Evolutionary conservation across 23 red algal genomes (phyloP).

Genomic region (Gracilaria gracilis): DNA sequence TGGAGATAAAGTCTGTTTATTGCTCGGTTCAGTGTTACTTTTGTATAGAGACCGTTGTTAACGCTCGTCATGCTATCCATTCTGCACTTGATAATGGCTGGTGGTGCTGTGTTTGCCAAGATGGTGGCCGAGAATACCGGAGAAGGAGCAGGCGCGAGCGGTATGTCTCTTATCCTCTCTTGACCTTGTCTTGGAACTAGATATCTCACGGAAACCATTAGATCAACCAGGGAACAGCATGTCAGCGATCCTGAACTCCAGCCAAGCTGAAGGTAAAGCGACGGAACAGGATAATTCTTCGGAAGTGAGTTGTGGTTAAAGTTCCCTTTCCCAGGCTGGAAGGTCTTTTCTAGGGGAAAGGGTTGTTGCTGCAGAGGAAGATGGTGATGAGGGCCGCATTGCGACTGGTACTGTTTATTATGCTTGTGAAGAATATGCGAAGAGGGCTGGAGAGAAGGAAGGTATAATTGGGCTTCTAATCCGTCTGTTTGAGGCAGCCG

Average conservation of each 20-base stretch:
- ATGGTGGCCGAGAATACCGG: no score
- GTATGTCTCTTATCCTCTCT: conserved; percentile 52
- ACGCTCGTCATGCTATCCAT: no score
- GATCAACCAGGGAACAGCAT: background rate
- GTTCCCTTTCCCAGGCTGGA: conserved; percentile 55
- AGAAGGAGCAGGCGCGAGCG: no score
- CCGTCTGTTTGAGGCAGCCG: conserved; percentile 59
- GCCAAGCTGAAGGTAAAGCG: background rate
- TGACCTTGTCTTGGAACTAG: conserved; percentile 38
- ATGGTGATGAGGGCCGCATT: conserved; percentile 75
- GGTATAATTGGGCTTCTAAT: conserved; percentile 58
- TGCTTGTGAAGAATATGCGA: conserved; percentile 71
- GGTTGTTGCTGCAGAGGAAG: conserved; percentile 67
- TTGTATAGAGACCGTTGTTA: no score
- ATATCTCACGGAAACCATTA: conserved; percentile 19
- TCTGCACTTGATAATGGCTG: no score
- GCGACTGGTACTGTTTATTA: conserved; percentile 63
- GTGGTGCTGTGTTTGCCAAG: no score
- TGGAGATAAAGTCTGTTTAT: no score
- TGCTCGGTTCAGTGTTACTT: no score
- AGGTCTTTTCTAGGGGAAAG: conserved; percentile 71
- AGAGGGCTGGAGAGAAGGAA: conserved; percentile 58
- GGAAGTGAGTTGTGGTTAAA: background rate
- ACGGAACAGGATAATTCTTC: background rate
- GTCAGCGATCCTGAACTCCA: background rate